Evolutionary conservation across 805 yeast genomes (phyloP), one percentile per base, ranked within the genome.

Genomic region (Metschnikowia lunata): DNA sequence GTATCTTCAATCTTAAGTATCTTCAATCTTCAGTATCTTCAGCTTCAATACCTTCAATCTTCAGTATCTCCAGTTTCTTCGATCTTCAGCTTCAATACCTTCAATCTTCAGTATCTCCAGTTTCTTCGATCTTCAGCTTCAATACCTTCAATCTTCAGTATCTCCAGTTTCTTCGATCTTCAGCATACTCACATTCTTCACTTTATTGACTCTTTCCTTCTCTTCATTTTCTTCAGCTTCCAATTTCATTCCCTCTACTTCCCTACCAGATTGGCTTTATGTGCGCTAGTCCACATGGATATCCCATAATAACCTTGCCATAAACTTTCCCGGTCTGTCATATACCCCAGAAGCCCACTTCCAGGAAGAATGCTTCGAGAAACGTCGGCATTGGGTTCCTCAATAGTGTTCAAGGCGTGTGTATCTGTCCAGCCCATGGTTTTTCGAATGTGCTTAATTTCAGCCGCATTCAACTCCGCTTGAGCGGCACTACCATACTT

Each of bases 401-500:
- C 48, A 15, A 58, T 36, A 29, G 61, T 43, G 27, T 49, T 54
- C 23, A 39, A 33, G 15, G 32, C 29, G 30, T 51, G 51, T 3
- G 44, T n/a, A 36, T 61, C 66, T 31, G 57, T 60, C 93, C 96
- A 89, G 2, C 95, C 93, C 66, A 80, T 69, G 4, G 64, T 37
- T 18, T 60, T 52, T 30, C 90, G 66, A 12, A 86, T 56, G n/a
- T 58, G 51, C 11, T 64, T 61, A 39, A 90, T 59, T 58, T 90
- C 97, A n/a, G 83, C 83, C 11, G 77, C 68, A 33, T 81, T 82
- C 28, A 88, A 66, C 60, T 90, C 96, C 28, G 83, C 79, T 59
- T 76, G 71, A 38, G 96, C 82, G 42, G 89, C 85, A 2, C 88
- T 80, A 0, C 97, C 97, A 70, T 93, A 91, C 61, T 90, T 85